These are phyloP conservation scores for Baudoinia panamericana DNA, from an alignment of 495 filamentous ascomycete genomes.

Conservation along the genomic window DNA sequence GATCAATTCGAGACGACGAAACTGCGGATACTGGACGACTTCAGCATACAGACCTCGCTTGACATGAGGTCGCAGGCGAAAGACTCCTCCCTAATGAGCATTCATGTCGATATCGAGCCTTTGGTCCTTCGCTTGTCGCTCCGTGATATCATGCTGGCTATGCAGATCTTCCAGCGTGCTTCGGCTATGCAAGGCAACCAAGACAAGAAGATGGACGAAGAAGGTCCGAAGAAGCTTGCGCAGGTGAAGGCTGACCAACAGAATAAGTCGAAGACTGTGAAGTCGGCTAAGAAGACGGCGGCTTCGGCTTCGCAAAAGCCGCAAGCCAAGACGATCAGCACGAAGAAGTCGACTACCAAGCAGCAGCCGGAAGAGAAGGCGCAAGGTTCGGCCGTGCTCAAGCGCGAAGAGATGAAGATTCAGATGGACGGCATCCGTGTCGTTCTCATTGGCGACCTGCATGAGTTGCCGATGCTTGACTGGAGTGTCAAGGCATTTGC, in stretches of 20 bases:
- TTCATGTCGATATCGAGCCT: slow-evolving; percentile 79
- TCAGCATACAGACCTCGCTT: slow-evolving; percentile 79
- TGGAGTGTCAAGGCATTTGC: slow-evolving; percentile 86
- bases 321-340: slow-evolving; percentile 29
- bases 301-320: slow-evolving; percentile 50
- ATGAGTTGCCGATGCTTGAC: slow-evolving; percentile 88
- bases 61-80: slow-evolving; percentile 60
- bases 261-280: slow-evolving; percentile 4
- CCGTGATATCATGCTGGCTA: slow-evolving; percentile 83
- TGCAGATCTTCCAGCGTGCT: slow-evolving; percentile 85
- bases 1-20: slow-evolving; percentile 80
- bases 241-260: slow-evolving; percentile 40
- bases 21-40: slow-evolving; percentile 87
- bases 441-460: slow-evolving; percentile 86
- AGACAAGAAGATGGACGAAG: slow-evolving; percentile 34
- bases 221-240: slow-evolving; percentile 50
- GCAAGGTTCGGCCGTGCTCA: slow-evolving; percentile 45
- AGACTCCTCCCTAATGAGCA: slow-evolving; percentile 55
- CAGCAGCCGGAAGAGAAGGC: slow-evolving; percentile 19
- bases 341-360: slow-evolving; percentile 27
- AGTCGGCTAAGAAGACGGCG: slow-evolving; percentile 36
- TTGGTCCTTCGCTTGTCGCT: slow-evolving; percentile 85
- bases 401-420: slow-evolving; percentile 73
- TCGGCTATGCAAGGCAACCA: slow-evolving; percentile 63
- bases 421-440: slow-evolving; percentile 79